A percentile compares a stretch with the other conserved stretches of the same genome.
Conservation (phyloP, 257 asterid genomes). For the Scutellaria baicalensis region DNA sequence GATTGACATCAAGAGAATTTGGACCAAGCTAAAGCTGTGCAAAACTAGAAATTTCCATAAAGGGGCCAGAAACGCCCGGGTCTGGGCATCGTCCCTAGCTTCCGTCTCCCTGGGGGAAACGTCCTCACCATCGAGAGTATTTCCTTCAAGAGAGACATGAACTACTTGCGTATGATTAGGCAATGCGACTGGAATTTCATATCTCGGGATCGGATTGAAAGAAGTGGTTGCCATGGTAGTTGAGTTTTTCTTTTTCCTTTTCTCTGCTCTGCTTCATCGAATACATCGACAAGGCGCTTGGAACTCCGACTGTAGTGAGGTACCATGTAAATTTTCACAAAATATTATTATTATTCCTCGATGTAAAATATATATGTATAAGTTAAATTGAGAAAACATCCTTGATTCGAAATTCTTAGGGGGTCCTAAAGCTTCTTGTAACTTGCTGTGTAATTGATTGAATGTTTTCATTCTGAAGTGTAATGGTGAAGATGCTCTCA, state of each 20-base stretch:
- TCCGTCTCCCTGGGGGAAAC: constrained; percentile 63
- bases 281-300: constrained; percentile 13
- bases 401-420: background rate
- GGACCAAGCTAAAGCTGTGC: constrained; percentile 40
- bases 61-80: constrained; percentile 68
- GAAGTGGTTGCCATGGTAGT: constrained; percentile 8
- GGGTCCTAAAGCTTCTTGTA: background rate
- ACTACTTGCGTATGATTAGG: background rate
- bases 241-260: background rate
- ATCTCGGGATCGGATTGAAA: background rate
- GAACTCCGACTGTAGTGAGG: constrained; percentile 6
- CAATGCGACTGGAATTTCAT: too few relatives aligned
- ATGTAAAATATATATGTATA: constrained; percentile 11
- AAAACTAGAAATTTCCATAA: constrained; percentile 55
- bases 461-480: background rate
- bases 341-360: background rate
- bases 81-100: constrained; percentile 80
- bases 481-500: too few relatives aligned
- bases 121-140: constrained; percentile 30
- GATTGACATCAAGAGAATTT: constrained; percentile 52
- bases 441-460: background rate
- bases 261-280: background rate
- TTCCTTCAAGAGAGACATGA: constrained; percentile 31
- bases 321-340: constrained; percentile 25
- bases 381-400: constrained; percentile 10